A percentile compares a stretch with the other conserved stretches of the same genome.
phyloP scores from a whole-genome alignment of 1,284 basidiomycete species.

The Cutaneotrichosporon sp. region DNA sequence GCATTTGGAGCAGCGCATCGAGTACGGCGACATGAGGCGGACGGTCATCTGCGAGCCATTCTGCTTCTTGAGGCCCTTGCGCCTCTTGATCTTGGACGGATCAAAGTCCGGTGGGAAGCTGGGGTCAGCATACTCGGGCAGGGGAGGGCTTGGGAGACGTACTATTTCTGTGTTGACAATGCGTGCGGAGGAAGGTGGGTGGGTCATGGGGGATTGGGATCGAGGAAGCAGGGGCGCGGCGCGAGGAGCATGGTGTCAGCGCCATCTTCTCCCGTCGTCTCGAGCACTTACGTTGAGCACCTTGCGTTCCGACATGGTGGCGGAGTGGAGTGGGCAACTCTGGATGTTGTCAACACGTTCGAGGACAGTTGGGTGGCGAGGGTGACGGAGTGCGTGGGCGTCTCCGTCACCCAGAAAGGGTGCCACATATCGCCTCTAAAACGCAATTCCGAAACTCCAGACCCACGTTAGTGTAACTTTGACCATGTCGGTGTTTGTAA shows the following conservation, averaged over 20 bases:
- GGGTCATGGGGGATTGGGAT: neutral
- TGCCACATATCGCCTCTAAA: neutral
- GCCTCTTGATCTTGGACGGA: slow-evolving; percentile 89
- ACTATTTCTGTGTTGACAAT: slow-evolving; percentile 10
- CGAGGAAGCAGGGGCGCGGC: no score
- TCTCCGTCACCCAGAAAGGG: no score
- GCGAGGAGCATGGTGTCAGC: neutral
- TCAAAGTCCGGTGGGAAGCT: slow-evolving; percentile 81
- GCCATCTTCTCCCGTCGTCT: slow-evolving; percentile 28
- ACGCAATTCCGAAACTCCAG: neutral
- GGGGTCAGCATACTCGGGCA: neutral
- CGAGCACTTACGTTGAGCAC: slow-evolving; percentile 68
- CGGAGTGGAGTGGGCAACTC: neutral
- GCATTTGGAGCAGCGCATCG: slow-evolving; percentile 94
- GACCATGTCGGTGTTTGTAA: no score
- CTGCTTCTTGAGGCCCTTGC: slow-evolving; percentile 72
- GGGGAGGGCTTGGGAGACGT: no score
- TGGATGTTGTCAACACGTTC: no score
- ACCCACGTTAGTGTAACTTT: slow-evolving; percentile 1
- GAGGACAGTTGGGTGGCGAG: slow-evolving; percentile 1
- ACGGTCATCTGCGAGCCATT: slow-evolving; percentile 80
- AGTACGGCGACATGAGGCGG: slow-evolving; percentile 98
- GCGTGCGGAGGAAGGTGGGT: neutral
- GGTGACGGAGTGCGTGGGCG: neutral
- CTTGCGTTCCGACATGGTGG: slow-evolving; percentile 81